Conservation (phyloP, 2,329 filamentous ascomycete species). For the Hymenoscyphus fraxineus region DNA sequence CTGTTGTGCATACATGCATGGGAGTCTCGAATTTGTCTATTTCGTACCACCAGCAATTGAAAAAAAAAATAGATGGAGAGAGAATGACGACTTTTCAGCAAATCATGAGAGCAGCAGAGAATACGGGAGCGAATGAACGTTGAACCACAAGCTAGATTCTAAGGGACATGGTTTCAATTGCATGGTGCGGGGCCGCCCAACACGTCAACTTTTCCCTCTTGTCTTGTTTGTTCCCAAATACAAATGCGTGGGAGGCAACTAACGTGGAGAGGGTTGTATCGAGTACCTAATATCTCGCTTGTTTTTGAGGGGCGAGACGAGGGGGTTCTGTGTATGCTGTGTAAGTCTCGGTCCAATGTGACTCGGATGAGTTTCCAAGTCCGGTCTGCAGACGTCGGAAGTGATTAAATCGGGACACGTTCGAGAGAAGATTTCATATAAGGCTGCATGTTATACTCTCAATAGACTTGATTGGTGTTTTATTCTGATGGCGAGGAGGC, state of each 20-base stretch:
- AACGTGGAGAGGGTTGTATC: not conserved
- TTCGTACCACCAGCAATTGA: too few species aligned
- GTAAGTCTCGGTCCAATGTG: not conserved
- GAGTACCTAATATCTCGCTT: constrained; percentile 1
- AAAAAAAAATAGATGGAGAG: not conserved
- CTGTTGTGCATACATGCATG: not conserved
- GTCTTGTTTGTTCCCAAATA: not conserved
- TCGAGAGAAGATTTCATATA: not conserved
- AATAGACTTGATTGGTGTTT: not conserved
- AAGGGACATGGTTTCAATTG: constrained; percentile 4
- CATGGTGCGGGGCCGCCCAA: constrained; percentile 12
- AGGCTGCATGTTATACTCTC: not conserved
- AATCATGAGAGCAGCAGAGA: constrained; percentile 12
- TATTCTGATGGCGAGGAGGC: not conserved
- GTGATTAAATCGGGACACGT: not conserved
- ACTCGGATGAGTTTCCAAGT: not conserved
- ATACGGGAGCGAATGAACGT: constrained; percentile 8
- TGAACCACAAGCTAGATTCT: constrained; percentile 10
- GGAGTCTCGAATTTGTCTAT: not conserved
- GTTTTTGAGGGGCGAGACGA: not conserved
- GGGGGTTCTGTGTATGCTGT: not conserved
- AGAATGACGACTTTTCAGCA: constrained; percentile 8
- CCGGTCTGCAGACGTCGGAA: not conserved
- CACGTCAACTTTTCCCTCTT: not conserved
- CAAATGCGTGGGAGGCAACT: not conserved